Base-by-base conservation (phyloP, 768 basidiomycete species). In the Mycena vitilis region DNA sequence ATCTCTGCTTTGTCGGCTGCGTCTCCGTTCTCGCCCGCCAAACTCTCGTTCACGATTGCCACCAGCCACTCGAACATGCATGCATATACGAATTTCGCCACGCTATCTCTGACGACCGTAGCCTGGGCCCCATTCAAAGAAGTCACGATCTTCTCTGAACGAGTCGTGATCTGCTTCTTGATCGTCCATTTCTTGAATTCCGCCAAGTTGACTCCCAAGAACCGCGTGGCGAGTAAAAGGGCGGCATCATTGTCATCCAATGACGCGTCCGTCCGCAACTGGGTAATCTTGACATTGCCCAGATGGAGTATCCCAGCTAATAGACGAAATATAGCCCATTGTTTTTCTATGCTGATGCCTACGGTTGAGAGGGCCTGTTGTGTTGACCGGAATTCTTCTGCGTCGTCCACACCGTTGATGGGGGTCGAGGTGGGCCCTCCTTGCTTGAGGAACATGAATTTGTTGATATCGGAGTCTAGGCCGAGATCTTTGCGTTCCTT, bases 181-280 rank as follows among this genome's bases (percentile, higher is more conserved):
- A 98, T 81, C 1, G 94, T 96, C 98, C 98, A 99, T 79, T 94
- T 98, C 85, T 95, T 98, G 87, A 99, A 99, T 68, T 99, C 98
- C 20, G 89, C 86, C 37, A 93, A 83, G 60, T 93, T 91, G 63
- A 99, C 89, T 15, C 98, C 98, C 53, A 99, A 85, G 77, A 99
- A 94, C 4, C 92, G 89, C 2, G 95, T 95, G 20, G 96, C 91
- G 49, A 95, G 82, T 42, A 89, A 83, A 37, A 99, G 84, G 20
- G 93, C 88, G 18, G 92, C 77, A 75, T 99, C 97, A 56, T 87
- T 86, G 73, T 96, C 95, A 66, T 94, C 90, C 54, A 99, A 86
- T 13, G 86, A 83, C 4, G 96, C 91, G 76, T 99, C 97, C 42
- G 85, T 91, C 47, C 97, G 89, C 52, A 86, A 81, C 72, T 91